Evolutionary conservation across 352 stramenopile species (phyloP), one percentile per base, ranked within the genome.

Genomic region (Phytophthora pistaciae): DNA sequence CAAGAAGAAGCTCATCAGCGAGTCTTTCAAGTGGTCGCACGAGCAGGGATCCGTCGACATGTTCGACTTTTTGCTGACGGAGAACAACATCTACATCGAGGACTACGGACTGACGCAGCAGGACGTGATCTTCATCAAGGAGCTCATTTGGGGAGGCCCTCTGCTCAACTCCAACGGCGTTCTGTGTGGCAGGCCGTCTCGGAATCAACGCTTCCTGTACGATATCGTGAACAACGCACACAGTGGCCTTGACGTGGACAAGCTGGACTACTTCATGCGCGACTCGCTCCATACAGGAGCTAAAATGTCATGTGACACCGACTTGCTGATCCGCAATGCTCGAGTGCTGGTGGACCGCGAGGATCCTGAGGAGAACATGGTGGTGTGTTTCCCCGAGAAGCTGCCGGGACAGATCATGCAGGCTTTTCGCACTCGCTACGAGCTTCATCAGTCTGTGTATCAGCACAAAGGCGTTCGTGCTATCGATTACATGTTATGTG

Each of bases 201-300:
- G 72, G 10, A 58, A 81, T 20, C 77, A 91, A 44, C 67, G 64
- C 1, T 98, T 97, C 56, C 60, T 97, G 40, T 98, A 97, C 70
- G 85, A 97, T 64, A 87, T 98, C 60, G 90, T 98, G 25, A 96
- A 96, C 61, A 98, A 98, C 64, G 75, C 89, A 3, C 77, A 87
- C 16, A 96, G 87, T 46, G 91, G 90, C 11, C 71, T 98, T 0
- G 92, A 98, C 49, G 90, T 97, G 8, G 92, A 97, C 77, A 98
- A 97, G 68, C 76, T 98, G 2, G 92, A 97, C 64, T 98, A 98
- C 56, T 96, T 97, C 52, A 82, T 95, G 72, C 86, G 92, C 8
- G 92, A 98, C 55, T 86, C 88, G 0, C 68, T 82, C 8, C 83
- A 96, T 31, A 93, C 90, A 0, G 91, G 91, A 4, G 87, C 85